Conservation (phyloP, 257 asterid species). For the Capsicum baccatum region DNA sequence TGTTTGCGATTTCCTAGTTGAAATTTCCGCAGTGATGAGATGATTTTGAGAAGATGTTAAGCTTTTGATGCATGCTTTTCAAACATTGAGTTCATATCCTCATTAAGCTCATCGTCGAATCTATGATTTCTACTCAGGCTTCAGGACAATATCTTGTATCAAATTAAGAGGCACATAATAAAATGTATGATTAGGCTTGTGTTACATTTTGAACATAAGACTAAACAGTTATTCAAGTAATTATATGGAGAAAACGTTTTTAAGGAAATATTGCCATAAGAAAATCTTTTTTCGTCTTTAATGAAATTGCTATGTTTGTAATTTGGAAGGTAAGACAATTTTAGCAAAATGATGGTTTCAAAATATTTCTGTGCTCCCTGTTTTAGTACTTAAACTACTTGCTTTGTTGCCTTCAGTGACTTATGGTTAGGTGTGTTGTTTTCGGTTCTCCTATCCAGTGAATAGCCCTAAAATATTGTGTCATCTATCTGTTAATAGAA, state of each 20-base stretch:
- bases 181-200: neutral
- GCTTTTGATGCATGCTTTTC: neutral
- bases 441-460: neutral
- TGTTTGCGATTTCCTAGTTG: neutral
- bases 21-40: neutral
- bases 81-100: neutral
- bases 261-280: neutral
- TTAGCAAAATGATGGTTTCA: neutral
- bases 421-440: neutral
- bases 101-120: neutral
- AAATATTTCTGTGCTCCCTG: neutral
- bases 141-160: neutral
- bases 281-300: neutral
- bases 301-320: neutral
- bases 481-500: neutral
- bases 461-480: neutral
- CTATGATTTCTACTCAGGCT: neutral
- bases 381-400: neutral
- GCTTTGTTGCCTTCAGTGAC: neutral
- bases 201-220: neutral
- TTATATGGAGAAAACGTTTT: neutral
- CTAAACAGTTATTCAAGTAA: neutral
- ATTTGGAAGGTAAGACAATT: neutral
- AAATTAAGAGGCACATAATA: neutral
- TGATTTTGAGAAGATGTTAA: neutral